Evolutionary conservation across 2,329 filamentous ascomycete species (phyloP).

Genomic region (Escovopsis sp.): DNA sequence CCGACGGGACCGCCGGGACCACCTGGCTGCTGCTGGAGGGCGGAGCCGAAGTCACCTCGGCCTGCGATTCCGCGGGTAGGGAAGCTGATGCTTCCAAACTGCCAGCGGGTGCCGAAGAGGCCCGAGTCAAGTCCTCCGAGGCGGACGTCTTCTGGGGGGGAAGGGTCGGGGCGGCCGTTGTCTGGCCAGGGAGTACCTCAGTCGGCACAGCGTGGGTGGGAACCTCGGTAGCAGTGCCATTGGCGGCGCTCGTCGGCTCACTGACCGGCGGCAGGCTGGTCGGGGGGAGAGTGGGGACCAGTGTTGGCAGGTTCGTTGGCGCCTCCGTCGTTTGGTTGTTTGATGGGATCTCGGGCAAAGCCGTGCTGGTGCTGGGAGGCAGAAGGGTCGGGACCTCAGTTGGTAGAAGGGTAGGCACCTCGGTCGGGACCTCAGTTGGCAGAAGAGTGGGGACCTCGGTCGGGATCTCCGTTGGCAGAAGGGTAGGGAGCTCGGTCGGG

Average conservation of each 20-base stretch:
- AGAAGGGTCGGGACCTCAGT: too few relatives aligned
- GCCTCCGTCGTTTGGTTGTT: slow-evolving; percentile 7
- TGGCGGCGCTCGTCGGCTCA: slow-evolving; percentile 1
- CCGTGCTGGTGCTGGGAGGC: too few relatives aligned
- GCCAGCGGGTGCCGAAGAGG: background rate
- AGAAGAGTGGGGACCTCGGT: background rate
- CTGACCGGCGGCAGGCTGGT: background rate
- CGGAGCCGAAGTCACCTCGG: slow-evolving; percentile 1
- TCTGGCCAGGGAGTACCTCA: too few relatives aligned
- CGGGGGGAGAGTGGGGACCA: slow-evolving; percentile 1
- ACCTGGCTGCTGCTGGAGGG: background rate
- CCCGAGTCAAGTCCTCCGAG: background rate
- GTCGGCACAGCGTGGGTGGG: slow-evolving; percentile 1
- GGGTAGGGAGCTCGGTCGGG: too few relatives aligned
- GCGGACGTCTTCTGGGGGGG: background rate
- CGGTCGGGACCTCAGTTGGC: too few relatives aligned
- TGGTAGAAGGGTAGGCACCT: too few relatives aligned
- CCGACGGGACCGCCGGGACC: slow-evolving; percentile 2
- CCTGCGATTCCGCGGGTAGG: background rate
- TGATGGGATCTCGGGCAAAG: background rate
- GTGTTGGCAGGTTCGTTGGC: slow-evolving; percentile 1
- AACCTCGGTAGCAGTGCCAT: background rate
- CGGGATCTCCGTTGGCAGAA: background rate
- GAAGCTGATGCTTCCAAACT: background rate
- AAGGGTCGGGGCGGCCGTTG: too few relatives aligned